These are phyloP conservation scores for Stagonosporopsis tanaceti DNA, from an alignment of 2,329 filamentous ascomycete genomes.

Conservation along the genomic window DNA sequence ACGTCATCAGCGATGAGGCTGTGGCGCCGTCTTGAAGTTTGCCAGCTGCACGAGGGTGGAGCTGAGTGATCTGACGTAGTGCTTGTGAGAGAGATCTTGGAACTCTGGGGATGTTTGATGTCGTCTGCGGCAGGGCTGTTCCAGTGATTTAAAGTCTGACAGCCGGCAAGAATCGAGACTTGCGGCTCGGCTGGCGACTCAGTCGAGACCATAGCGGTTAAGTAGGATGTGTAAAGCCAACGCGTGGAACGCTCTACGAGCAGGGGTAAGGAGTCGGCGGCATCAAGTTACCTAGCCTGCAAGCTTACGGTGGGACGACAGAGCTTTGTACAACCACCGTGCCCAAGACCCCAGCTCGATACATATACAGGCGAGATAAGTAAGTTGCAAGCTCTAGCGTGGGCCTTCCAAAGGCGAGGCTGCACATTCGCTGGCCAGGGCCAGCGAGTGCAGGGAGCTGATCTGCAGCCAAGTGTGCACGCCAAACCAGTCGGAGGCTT, in stretches of 20 bases:
- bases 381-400: constrained; percentile 35
- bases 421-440: constrained; percentile 26
- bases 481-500: constrained; percentile 15
- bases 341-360: constrained; percentile 34
- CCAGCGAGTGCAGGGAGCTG: constrained; percentile 25
- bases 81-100: background rate
- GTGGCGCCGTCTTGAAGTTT: constrained; percentile 13
- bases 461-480: constrained; percentile 22
- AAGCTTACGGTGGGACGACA: constrained; percentile 32
- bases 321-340: constrained; percentile 31
- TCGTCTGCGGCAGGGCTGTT: background rate
- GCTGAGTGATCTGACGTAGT: constrained; percentile 11
- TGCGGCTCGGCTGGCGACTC: constrained; percentile 25
- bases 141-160: constrained; percentile 6
- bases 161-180: constrained; percentile 27
- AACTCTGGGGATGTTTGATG: background rate
- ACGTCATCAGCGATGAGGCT: constrained; percentile 12
- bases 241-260: constrained; percentile 20
- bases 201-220: constrained; percentile 32
- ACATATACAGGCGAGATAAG: constrained; percentile 27
- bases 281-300: constrained; percentile 35
- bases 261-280: constrained; percentile 20
- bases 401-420: constrained; percentile 34
- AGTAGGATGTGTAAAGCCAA: constrained; percentile 29
- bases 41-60: constrained; percentile 13